Evolutionary conservation across 1,284 basidiomycete species (phyloP).

Genomic region (Testicularia cyperi): DNA sequence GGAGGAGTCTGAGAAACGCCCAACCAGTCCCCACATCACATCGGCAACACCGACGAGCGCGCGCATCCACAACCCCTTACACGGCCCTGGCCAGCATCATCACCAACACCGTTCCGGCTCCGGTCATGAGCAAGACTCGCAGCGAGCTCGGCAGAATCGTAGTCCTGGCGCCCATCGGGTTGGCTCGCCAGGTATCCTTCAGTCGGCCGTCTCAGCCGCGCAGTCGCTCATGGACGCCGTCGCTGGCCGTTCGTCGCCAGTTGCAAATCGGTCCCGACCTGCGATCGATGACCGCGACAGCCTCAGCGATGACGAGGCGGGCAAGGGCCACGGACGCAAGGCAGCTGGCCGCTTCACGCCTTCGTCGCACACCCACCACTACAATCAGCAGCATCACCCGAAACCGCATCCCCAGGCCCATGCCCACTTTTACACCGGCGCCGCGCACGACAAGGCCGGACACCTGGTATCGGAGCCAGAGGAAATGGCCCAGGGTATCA

Average conservation of each 20-base stretch:
- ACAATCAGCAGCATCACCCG: conserved; percentile 2
- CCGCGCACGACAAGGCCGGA: background rate
- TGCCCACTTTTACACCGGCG: conserved; percentile 4
- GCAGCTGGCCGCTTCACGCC: conserved; percentile 34
- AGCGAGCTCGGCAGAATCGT: conserved; percentile 5
- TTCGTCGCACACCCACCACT: conserved; percentile 15
- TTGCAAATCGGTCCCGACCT: conserved; percentile 2
- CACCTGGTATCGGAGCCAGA: conserved; percentile 3
- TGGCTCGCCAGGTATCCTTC: conserved; percentile 24
- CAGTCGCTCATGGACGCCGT: conserved; percentile 49
- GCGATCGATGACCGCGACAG: conserved; percentile 10
- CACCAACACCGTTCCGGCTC: conserved; percentile 3
- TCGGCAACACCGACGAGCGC: conserved; percentile 38
- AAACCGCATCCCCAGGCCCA: too few species aligned
- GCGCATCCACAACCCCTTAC: conserved; percentile 18
- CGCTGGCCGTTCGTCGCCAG: conserved; percentile 40
- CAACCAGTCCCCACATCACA: conserved; percentile 45
- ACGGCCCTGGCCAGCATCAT: conserved; percentile 5
- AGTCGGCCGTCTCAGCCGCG: conserved; percentile 40
- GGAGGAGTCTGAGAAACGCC: conserved; percentile 33
- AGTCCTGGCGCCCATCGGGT: conserved; percentile 15
- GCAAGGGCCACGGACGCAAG: conserved; percentile 44
- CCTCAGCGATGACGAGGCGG: conserved; percentile 44
- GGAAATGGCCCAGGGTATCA: conserved; percentile 7
- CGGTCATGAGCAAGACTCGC: conserved; percentile 18